phyloP scores from a whole-genome alignment of 192 early-diverging fungal genomes.

The Coemansia sp. region DNA sequence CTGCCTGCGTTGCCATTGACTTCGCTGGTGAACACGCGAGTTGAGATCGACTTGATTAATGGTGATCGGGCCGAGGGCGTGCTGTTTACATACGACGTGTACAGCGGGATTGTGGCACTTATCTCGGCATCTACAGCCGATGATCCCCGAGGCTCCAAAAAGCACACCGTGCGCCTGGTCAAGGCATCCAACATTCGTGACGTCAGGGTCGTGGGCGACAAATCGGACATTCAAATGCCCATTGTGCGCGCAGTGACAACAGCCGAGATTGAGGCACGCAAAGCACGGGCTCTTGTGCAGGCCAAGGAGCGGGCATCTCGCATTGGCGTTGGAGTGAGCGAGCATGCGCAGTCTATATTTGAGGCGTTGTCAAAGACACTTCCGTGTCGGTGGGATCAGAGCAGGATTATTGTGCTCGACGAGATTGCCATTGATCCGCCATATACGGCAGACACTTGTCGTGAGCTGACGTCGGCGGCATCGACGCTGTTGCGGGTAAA shows the following conservation, averaged over 20 bases:
- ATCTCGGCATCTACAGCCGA: constrained; percentile 13
- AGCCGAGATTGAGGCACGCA: constrained; percentile 34
- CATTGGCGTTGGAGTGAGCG: constrained; percentile 79
- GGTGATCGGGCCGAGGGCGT: constrained; percentile 28
- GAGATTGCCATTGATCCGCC: constrained; percentile 76
- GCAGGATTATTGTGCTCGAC: constrained; percentile 77
- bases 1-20: constrained; percentile 20
- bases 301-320: constrained; percentile 39
- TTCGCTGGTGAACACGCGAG: constrained; percentile 25
- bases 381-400: constrained; percentile 76
- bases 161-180: neutral
- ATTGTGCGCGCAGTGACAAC: constrained; percentile 15
- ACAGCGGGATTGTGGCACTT: constrained; percentile 46
- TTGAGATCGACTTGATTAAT: constrained; percentile 30
- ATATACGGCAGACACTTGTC: constrained; percentile 68
- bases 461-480: constrained; percentile 54
- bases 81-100: constrained; percentile 48
- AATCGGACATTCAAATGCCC: neutral
- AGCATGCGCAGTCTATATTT: constrained; percentile 74
- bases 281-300: constrained; percentile 29
- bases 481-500: constrained; percentile 67
- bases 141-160: neutral
- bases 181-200: neutral
- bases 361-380: constrained; percentile 79
- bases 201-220: constrained; percentile 1